phyloP scores from a whole-genome alignment of 495 filamentous ascomycete genomes.

The Cercophora scortea region DNA sequence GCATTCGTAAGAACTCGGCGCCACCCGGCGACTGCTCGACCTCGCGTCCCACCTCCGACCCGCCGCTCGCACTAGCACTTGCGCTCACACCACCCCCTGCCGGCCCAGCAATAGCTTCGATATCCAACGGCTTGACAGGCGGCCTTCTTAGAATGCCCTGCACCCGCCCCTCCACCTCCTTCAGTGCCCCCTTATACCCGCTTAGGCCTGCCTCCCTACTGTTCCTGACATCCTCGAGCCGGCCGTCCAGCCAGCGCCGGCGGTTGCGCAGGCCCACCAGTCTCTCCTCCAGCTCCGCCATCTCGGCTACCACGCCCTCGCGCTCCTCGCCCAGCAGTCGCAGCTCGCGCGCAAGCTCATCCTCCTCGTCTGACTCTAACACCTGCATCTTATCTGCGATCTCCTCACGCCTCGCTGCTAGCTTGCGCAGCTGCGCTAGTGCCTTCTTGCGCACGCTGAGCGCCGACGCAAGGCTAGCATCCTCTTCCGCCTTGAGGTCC shows the following conservation, averaged over 20 bases:
- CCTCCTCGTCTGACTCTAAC: slow-evolving; percentile 31
- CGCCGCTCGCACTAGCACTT: slow-evolving; percentile 14
- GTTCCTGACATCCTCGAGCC: slow-evolving; percentile 59
- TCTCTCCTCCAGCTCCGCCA: slow-evolving; percentile 49
- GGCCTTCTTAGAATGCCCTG: slow-evolving; percentile 64
- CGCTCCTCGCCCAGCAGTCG: slow-evolving; percentile 45
- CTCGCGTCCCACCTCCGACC: not conserved
- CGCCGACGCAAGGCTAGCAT: slow-evolving; percentile 49
- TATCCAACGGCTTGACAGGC: slow-evolving; percentile 35
- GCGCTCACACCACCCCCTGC: not conserved
- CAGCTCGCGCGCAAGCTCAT: slow-evolving; percentile 51
- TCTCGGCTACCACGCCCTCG: slow-evolving; percentile 48
- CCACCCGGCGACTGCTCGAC: slow-evolving; percentile 19
- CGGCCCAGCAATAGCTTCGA: slow-evolving; percentile 23
- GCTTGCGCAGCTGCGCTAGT: slow-evolving; percentile 52
- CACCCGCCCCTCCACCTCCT: slow-evolving; percentile 73
- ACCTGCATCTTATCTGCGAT: slow-evolving; percentile 32
- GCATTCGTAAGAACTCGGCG: slow-evolving; percentile 46
- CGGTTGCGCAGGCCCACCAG: slow-evolving; percentile 60
- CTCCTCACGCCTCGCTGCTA: slow-evolving; percentile 45
- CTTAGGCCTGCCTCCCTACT: slow-evolving; percentile 42
- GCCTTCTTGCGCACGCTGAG: slow-evolving; percentile 49
- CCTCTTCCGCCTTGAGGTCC: slow-evolving; percentile 64
- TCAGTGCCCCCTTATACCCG: slow-evolving; percentile 41
- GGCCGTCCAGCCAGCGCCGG: slow-evolving; percentile 50